These are phyloP conservation scores for Trifolium fragiferum DNA, from an alignment of 306 rosid species.

Conservation along the genomic window DNA sequence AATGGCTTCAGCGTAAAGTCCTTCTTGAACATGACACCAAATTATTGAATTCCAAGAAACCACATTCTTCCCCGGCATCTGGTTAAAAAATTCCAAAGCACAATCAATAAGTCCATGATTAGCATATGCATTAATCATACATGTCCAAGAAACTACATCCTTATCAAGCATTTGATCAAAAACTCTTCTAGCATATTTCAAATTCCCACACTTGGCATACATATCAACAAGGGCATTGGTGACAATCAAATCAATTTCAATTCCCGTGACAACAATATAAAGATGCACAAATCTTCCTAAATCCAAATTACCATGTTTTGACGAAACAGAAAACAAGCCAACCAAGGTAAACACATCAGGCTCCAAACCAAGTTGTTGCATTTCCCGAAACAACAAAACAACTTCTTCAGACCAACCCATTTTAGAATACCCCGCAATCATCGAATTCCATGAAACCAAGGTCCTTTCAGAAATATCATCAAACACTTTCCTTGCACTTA, in stretches of 20 bases:
- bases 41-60: conserved; percentile 86
- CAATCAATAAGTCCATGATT: conserved; percentile 54
- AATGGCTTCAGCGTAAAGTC: conserved; percentile 58
- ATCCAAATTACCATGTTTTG: conserved; percentile 54
- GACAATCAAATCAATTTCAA: conserved; percentile 61
- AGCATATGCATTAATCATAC: conserved; percentile 69
- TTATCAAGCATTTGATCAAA: conserved; percentile 57
- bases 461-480: conserved; percentile 61
- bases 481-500: conserved; percentile 59
- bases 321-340: conserved; percentile 71
- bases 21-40: conserved; percentile 62
- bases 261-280: conserved; percentile 50
- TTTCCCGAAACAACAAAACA: conserved; percentile 55
- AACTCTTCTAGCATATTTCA: conserved; percentile 51
- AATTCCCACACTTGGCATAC: conserved; percentile 75
- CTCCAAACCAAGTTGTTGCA: conserved; percentile 52
- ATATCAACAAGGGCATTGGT: conserved; percentile 66
- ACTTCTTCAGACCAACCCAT: conserved; percentile 48
- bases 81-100: conserved; percentile 55
- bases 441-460: conserved; percentile 76
- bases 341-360: conserved; percentile 69
- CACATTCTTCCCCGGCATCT: conserved; percentile 68
- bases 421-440: conserved; percentile 68
- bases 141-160: conserved; percentile 72
- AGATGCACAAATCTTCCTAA: conserved; percentile 64